Percentiles rank a stretch among this genome's conserved stretches.
Evolutionary conservation across 2,329 filamentous ascomycete genomes (phyloP).

Genomic region (Phoma sp.): DNA sequence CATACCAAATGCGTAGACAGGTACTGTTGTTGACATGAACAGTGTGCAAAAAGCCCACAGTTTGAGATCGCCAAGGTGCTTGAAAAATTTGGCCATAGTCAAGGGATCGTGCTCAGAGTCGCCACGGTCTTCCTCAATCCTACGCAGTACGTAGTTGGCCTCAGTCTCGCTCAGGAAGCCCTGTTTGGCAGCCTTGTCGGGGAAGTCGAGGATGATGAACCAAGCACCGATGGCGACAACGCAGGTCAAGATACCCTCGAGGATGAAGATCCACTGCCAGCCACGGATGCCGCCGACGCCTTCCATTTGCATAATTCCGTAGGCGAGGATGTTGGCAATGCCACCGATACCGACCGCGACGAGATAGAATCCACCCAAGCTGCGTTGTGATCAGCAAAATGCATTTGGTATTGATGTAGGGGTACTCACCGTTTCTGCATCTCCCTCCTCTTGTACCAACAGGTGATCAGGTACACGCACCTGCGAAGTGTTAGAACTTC

Average conservation of each 20-base stretch:
- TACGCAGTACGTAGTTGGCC: conserved; percentile 23
- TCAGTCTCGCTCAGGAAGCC: conserved; percentile 30
- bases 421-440: conserved; percentile 29
- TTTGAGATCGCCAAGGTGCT: conserved; percentile 28
- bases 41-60: conserved; percentile 33
- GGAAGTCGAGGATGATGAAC: conserved; percentile 38
- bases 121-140: conserved; percentile 34
- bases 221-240: conserved; percentile 32
- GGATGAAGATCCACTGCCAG: conserved; percentile 41
- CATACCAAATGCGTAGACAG: conserved; percentile 29
- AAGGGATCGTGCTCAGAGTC: conserved; percentile 32
- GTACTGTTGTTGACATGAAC: conserved; percentile 32
- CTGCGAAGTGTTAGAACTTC: neutral
- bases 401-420: too few species aligned
- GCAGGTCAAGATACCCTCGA: conserved; percentile 37
- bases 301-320: conserved; percentile 38
- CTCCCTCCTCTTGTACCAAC: conserved; percentile 36
- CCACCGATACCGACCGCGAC: conserved; percentile 36
- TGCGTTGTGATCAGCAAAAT: neutral
- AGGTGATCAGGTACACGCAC: conserved; percentile 37
- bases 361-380: conserved; percentile 32
- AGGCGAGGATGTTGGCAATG: conserved; percentile 36
- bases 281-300: conserved; percentile 28
- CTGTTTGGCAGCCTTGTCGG: conserved; percentile 32
- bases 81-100: conserved; percentile 25